Evolutionary conservation across 2,329 filamentous ascomycete species (phyloP).

Genomic region (Fusarium xylarioides): DNA sequence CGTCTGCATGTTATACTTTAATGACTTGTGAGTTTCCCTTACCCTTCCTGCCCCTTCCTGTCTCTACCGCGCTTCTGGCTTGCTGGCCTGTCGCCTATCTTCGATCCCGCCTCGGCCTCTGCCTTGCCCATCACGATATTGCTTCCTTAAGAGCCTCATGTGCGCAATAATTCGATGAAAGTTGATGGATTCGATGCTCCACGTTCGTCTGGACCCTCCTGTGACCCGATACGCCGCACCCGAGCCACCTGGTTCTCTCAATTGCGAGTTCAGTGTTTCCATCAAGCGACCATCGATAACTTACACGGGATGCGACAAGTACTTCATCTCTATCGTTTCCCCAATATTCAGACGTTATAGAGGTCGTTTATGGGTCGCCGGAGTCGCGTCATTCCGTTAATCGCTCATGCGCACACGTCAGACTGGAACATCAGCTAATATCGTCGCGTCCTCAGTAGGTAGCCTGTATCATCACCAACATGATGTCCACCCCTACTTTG

Average conservation of each 20-base stretch:
- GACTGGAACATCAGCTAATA: slow-evolving; percentile 45
- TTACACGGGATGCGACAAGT: slow-evolving; percentile 56
- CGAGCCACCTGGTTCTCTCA: slow-evolving; percentile 45
- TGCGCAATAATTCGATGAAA: slow-evolving; percentile 37
- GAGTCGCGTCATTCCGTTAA: slow-evolving; percentile 32
- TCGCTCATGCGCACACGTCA: slow-evolving; percentile 29
- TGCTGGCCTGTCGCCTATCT: slow-evolving; percentile 49
- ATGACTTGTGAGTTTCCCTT: slow-evolving; percentile 61
- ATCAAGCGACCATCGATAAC: slow-evolving; percentile 60
- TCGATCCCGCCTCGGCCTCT: slow-evolving; percentile 49
- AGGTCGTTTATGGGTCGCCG: slow-evolving; percentile 44
- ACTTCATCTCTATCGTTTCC: slow-evolving; percentile 46
- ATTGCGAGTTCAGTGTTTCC: slow-evolving; percentile 54
- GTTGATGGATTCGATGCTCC: slow-evolving; percentile 50
- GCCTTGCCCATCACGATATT: slow-evolving; percentile 49
- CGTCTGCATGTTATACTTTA: slow-evolving; percentile 54
- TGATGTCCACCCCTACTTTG: slow-evolving; percentile 71
- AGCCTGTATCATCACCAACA: slow-evolving; percentile 69
- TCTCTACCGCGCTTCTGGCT: slow-evolving; percentile 45
- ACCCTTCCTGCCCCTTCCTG: slow-evolving; percentile 38
- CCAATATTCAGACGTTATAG: slow-evolving; percentile 25
- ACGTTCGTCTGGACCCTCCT: slow-evolving; percentile 47
- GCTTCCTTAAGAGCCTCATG: slow-evolving; percentile 41
- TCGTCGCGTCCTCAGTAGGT: slow-evolving; percentile 52
- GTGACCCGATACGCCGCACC: slow-evolving; percentile 32